These are phyloP conservation scores for Metarhizium robertsii DNA, from an alignment of 2,329 filamentous ascomycete genomes.

Conservation along the genomic window DNA sequence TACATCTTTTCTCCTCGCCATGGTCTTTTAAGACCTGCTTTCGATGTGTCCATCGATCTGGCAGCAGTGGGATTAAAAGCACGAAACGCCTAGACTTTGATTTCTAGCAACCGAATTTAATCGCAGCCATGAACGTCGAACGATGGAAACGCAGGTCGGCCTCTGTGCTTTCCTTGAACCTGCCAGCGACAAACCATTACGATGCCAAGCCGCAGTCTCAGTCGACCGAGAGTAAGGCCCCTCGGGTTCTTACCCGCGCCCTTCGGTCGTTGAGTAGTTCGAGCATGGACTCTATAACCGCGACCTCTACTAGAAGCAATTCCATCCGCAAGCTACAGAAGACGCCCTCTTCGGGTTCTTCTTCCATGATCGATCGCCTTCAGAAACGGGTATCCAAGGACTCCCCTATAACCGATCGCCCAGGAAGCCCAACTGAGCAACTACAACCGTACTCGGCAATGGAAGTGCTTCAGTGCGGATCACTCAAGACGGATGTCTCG, in stretches of 20 bases:
- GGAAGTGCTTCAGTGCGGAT: slow-evolving; percentile 34
- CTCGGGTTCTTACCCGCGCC: slow-evolving; percentile 25
- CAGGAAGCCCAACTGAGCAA: slow-evolving; percentile 19
- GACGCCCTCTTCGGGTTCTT: slow-evolving; percentile 26
- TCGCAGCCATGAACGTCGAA: slow-evolving; percentile 20
- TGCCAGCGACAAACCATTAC: slow-evolving; percentile 11
- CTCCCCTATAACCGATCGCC: slow-evolving; percentile 22
- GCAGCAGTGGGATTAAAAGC: neutral
- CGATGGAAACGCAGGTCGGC: slow-evolving; percentile 26
- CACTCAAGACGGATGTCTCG: slow-evolving; percentile 39
- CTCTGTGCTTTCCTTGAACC: slow-evolving; percentile 16
- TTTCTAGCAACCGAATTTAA: neutral
- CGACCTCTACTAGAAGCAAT: slow-evolving; percentile 19
- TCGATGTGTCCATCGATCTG: neutral
- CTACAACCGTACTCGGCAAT: slow-evolving; percentile 24
- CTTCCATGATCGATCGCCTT: slow-evolving; percentile 31
- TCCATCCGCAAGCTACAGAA: slow-evolving; percentile 28
- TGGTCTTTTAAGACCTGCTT: slow-evolving; percentile 3
- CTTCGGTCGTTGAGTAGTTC: slow-evolving; percentile 31
- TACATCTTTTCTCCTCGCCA: neutral
- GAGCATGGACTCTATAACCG: slow-evolving; percentile 29
- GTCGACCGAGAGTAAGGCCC: slow-evolving; percentile 22
- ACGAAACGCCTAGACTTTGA: neutral
- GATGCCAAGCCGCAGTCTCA: slow-evolving; percentile 13
- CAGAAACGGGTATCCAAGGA: slow-evolving; percentile 31